These are phyloP conservation scores for Tolypocladium paradoxum DNA, from an alignment of 2,329 filamentous ascomycete genomes.

Conservation along the genomic window DNA sequence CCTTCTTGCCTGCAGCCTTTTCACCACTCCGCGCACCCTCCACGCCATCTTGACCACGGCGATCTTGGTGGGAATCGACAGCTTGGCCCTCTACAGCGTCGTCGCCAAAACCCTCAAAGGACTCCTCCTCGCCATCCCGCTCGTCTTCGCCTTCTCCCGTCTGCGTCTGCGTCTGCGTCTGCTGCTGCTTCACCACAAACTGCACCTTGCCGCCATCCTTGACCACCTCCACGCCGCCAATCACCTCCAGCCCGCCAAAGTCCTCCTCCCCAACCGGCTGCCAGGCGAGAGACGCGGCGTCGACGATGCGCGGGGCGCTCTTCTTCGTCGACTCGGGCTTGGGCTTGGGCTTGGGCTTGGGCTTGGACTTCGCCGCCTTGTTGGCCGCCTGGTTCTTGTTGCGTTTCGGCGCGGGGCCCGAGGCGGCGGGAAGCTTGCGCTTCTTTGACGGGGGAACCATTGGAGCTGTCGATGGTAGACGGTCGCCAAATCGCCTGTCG, in stretches of 20 bases:
- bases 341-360: conserved; percentile 5
- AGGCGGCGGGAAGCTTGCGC: conserved; percentile 24
- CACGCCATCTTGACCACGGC: conserved; percentile 18
- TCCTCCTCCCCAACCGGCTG: conserved; percentile 84
- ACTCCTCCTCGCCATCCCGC: conserved; percentile 32
- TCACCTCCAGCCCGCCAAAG: conserved; percentile 84
- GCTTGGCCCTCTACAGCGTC: conserved; percentile 19
- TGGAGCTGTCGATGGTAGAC: neutral
- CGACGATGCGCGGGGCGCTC: conserved; percentile 21
- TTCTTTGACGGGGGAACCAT: conserved; percentile 25
- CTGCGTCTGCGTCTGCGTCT: conserved; percentile 7
- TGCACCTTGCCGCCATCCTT: conserved; percentile 47
- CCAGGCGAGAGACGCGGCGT: conserved; percentile 43
- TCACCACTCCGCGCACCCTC: conserved; percentile 16
- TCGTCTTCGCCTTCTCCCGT: conserved; percentile 10
- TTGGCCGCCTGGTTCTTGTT: conserved; percentile 16
- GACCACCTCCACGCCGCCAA: conserved; percentile 83
- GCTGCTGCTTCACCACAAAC: conserved; percentile 34
- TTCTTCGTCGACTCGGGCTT: conserved; percentile 8
- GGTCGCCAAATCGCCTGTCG: neutral
- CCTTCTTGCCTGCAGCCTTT: conserved; percentile 16
- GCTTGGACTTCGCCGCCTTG: neutral
- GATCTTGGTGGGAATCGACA: conserved; percentile 21
- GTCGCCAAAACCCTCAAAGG: conserved; percentile 58
- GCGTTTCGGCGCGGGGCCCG: conserved; percentile 24